Evolutionary conservation across 1,284 basidiomycete genomes (phyloP), one percentile per base, ranked within the genome.

Genomic region (Trametes hirsuta): DNA sequence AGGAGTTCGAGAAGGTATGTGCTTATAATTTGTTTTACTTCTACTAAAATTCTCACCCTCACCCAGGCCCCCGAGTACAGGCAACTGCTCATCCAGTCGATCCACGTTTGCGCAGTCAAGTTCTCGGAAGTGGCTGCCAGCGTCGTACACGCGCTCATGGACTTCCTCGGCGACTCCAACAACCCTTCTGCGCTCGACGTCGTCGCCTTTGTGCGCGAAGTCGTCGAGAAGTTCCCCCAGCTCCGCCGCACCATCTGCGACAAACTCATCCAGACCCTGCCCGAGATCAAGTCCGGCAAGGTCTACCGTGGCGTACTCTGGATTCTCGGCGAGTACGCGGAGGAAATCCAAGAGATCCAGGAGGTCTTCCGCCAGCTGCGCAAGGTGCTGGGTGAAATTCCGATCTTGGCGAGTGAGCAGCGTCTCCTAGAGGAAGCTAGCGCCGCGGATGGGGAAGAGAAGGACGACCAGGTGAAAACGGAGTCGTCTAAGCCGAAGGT

Each of bases 111-210:
- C 69, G 97, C 97, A 8, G 91, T 98, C 82, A 93, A 91, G 70
- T 98, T 98, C 81, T 95, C 94, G n/a, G 97, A 99, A 75, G 94
- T 99, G 14, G 97, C 97, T 3, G 93, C 93, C 4, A 95, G 91
- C 66, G 97, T 99, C 48, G 95, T 99, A 0, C 93, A 97, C 68
- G 96, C 96, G 3, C 83, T 99, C 54, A 97, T 99, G 94, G 95
- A 98, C 72, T 99, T 99, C 86, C 84, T 99, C 40, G 94, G 95
- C 34, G 97, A 99, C 77, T 90, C 94, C 5, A 96, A 90, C 79
- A 98, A 97, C 78, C 92, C 95, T 1, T 94, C 94, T 9, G 95
- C 97, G 0, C 84, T 98, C 44, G 97, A 98, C 71, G 97, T 98
- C 47, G 95, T 98, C 58, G 84, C 95, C 2, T 98, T 98, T 73